Evolutionary conservation across 345 rosid genomes (phyloP), one percentile per base, ranked within the genome.

Genomic region (Salix udensis): DNA sequence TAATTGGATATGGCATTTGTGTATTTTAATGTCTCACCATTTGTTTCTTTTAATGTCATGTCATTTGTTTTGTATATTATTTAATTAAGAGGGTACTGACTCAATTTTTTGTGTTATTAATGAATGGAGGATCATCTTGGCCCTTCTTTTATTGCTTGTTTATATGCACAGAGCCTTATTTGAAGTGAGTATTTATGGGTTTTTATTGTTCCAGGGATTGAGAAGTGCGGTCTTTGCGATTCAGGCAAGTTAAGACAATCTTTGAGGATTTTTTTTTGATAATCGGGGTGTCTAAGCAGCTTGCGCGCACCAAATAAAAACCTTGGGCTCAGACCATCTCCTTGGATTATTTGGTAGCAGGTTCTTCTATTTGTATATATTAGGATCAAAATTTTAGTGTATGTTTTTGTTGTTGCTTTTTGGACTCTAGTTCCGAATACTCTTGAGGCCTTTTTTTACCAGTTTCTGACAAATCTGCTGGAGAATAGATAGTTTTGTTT

Each of bases 351-450:
- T 50, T 18, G 21, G 70, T 50, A 48, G 39, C 52, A 67, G 71
- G n/a, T 16, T 36, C 11, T 77, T 75, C n/a, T 65, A 13, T 39
- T 74, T 70, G 72, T 68, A 37, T 67, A 39, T 14, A 37, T 31
- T 52, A 68, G 83, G 88, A 75, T 83, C 82, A 67, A 60, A 79
- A 76, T 21, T 67, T 64, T 53, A 66, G 78, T 78, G 79, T 23
- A 81, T 71, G 77, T 30, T 72, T 46, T 67, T 78, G 72, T 67
- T 78, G 72, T 74, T 84, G 80, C 76, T 65, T 67, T 80, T 46
- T 71, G 76, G 81, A 65, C 50, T 76, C 74, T 72, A 75, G 77
- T 44, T 77, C 78, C 77, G 7, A 34, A 77, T 77, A 70, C 34
- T 72, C 74, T 67, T 66, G 68, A 37, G 53, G 74, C 52, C 26